Percentiles rank a stretch among this genome's conserved stretches.
These are phyloP conservation scores for Mollisia scopiformis DNA, from an alignment of 2,329 filamentous ascomycete genomes.

Conservation along the genomic window DNA sequence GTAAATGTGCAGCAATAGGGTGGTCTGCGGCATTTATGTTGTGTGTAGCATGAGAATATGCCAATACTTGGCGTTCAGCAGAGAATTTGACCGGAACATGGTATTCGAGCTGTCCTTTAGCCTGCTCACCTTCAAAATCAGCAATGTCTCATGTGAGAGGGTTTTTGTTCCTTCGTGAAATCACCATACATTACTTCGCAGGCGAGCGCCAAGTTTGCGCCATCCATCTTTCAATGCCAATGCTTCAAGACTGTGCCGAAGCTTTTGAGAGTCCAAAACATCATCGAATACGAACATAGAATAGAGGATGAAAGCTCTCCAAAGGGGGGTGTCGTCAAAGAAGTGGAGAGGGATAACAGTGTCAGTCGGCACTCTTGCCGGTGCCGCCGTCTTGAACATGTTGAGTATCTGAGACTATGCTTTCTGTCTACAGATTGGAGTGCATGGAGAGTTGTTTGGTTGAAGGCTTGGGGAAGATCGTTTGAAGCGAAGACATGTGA, in stretches of 20 bases:
- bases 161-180: not conserved
- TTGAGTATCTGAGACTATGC: not conserved
- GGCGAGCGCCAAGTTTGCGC: slow-evolving; percentile 48
- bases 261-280: slow-evolving; percentile 44
- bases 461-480: not conserved
- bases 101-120: slow-evolving; percentile 41
- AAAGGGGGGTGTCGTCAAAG: slow-evolving; percentile 19
- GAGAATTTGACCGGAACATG: slow-evolving; percentile 44
- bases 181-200: slow-evolving; percentile 44
- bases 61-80: slow-evolving; percentile 42
- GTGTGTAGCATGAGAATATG: slow-evolving; percentile 42
- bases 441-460: slow-evolving; percentile 24
- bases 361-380: slow-evolving; percentile 16
- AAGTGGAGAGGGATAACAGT: slow-evolving; percentile 17
- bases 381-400: slow-evolving; percentile 3
- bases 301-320: slow-evolving; percentile 9
- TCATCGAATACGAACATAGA: slow-evolving; percentile 43
- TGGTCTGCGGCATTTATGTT: slow-evolving; percentile 45
- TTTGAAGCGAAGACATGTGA: not conserved
- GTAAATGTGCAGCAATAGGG: slow-evolving; percentile 42
- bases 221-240: slow-evolving; percentile 47
- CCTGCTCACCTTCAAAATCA: slow-evolving; percentile 17
- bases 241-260: slow-evolving; percentile 40
- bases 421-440: too few species aligned
- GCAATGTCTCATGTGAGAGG: not conserved